phyloP scores from a whole-genome alignment of 352 stramenopile species.

The Elongisporangium anandrum region DNA sequence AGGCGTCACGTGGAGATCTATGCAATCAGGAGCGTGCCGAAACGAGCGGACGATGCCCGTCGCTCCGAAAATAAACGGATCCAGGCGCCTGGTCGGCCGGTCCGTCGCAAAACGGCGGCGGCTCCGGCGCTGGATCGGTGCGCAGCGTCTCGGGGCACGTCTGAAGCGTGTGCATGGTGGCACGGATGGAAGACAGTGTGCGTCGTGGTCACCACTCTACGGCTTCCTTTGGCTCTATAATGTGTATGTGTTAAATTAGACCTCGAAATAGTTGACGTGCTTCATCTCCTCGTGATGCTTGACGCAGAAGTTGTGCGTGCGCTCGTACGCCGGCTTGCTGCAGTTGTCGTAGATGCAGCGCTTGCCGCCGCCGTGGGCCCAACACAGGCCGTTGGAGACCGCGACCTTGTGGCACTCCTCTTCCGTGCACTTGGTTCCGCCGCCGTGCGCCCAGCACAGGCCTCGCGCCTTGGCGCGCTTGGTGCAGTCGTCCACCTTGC shows the following conservation, averaged over 20 bases:
- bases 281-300: slow-evolving; percentile 21
- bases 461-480: slow-evolving; percentile 33
- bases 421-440: slow-evolving; percentile 26
- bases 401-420: slow-evolving; percentile 26
- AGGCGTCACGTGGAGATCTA: too few species aligned
- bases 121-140: too few species aligned
- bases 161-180: too few species aligned
- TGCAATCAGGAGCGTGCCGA: too few species aligned
- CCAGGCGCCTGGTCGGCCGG: too few species aligned
- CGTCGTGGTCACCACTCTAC: too few species aligned
- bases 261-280: slow-evolving; percentile 13
- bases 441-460: slow-evolving; percentile 31
- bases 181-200: too few species aligned
- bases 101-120: too few species aligned
- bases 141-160: too few species aligned
- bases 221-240: too few species aligned
- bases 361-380: slow-evolving; percentile 37
- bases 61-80: too few species aligned
- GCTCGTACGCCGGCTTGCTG: slow-evolving; percentile 28
- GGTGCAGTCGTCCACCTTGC: slow-evolving; percentile 18
- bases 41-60: too few species aligned
- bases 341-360: slow-evolving; percentile 24
- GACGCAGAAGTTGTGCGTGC: slow-evolving; percentile 36
- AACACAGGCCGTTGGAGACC: slow-evolving; percentile 34
- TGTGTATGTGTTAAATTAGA: slow-evolving; percentile 1